Evolutionary conservation across 352 stramenopile species (phyloP), one percentile per base, ranked within the genome.

Genomic region (Globisporangium ultimum): DNA sequence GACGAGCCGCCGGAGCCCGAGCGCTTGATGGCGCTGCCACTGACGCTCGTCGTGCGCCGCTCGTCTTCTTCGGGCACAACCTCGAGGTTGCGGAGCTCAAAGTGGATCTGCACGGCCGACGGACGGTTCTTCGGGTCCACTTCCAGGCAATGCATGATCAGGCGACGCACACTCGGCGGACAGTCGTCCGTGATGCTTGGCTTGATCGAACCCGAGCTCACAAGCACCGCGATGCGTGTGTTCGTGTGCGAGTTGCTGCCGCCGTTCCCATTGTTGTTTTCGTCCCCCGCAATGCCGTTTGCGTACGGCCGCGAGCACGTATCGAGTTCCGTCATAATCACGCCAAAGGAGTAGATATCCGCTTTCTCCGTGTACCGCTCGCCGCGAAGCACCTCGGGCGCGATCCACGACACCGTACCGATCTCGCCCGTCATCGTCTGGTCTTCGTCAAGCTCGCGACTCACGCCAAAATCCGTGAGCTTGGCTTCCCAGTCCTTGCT

Each of bases 101-200:
- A 93, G 59, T 89, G 82, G 54, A 93, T 63, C 61, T 90, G 68
- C 34, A 93, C 43, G 7, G 83, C 80, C 3, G 72, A 81, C 34
- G 82, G 82, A 13, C 82, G 78, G 45, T 80, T 69, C 4, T 67
- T 52, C n/a, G 80, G 76, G 38, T 84, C 60, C 21, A 72, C 78
- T 17, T 72, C 64, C 22, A 92, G 52, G 48, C 82, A 92, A 24
- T 76, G 71, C 21, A 71, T 47, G 45, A 86, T 71, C 21, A 93
- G 58, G 8, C 66, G 55, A 0, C 65, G 71, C 10, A 93, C 68
- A 36, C 59, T 72, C 1, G 46, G 41, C 15, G 84, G 84, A 60
- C 82, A 91, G 48, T 88, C 74, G 3, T n/a, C 32, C 6, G 71
- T 54, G 15, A 91, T 64, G 5, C 63, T 57, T 8, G 84, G 84